These are phyloP conservation scores for Viola odorata DNA, from an alignment of 345 rosid species.

Conservation along the genomic window DNA sequence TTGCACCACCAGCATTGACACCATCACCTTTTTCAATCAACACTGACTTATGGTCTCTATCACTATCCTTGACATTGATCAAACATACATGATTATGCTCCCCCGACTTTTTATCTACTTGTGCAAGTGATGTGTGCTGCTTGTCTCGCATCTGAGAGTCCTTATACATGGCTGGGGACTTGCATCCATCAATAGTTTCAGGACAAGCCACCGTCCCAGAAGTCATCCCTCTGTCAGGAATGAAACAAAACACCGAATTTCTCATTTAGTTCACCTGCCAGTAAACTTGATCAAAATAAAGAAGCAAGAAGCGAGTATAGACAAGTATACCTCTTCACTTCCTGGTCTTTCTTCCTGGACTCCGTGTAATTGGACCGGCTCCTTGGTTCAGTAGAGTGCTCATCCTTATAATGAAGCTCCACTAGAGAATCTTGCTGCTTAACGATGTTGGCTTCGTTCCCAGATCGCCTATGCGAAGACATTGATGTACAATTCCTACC, in stretches of 20 bases:
- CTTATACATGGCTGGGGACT: constrained; percentile 32
- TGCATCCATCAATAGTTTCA: constrained; percentile 34
- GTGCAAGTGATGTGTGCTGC: too few relatives aligned
- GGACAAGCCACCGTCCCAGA: constrained; percentile 28
- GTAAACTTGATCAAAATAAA: constrained; percentile 8
- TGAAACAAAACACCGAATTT: constrained; percentile 13
- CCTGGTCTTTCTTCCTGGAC: constrained; percentile 31
- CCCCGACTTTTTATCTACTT: constrained; percentile 33
- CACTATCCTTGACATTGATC: constrained; percentile 30
- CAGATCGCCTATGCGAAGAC: constrained; percentile 25
- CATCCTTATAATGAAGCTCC: constrained; percentile 23
- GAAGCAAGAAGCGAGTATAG: not conserved
- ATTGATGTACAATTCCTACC: constrained; percentile 28
- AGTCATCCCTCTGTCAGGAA: constrained; percentile 48
- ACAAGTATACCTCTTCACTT: constrained; percentile 41
- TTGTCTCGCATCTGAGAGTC: not conserved
- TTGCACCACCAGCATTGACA: constrained; percentile 33
- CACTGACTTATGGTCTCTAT: constrained; percentile 16
- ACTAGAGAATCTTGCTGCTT: constrained; percentile 33
- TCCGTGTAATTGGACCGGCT: constrained; percentile 23
- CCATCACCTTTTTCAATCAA: constrained; percentile 36
- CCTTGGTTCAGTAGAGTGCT: constrained; percentile 17
- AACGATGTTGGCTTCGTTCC: constrained; percentile 25
- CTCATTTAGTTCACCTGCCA: not conserved
- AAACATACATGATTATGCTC: constrained; percentile 27